Conservation (phyloP, 2,329 filamentous ascomycete genomes). For the Pseudogymnoascus verrucosus region DNA sequence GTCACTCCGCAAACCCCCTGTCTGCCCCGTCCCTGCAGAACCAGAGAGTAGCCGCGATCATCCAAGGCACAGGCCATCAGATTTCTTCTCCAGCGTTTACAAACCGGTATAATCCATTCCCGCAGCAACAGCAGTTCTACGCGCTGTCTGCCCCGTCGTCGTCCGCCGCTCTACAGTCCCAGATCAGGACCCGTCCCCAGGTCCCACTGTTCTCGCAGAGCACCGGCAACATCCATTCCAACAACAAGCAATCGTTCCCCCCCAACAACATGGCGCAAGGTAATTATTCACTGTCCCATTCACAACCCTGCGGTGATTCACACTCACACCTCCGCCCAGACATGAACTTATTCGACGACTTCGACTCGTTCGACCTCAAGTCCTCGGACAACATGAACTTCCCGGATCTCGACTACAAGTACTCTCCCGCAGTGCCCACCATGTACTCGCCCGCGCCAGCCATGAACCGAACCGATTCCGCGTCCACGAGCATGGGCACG, state of each 20-base stretch:
- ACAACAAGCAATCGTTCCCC: conserved; percentile 9
- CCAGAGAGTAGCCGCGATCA: conserved; percentile 50
- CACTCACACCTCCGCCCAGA: conserved; percentile 37
- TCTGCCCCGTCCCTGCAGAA: conserved; percentile 45
- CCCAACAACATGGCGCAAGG: conserved; percentile 47
- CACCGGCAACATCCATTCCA: conserved; percentile 35
- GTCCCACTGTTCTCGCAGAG: conserved; percentile 64
- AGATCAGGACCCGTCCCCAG: conserved; percentile 50
- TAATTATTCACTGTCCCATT: conserved; percentile 30
- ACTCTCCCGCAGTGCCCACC: conserved; percentile 30
- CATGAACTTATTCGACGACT: conserved; percentile 48
- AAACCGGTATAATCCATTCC: conserved; percentile 49
- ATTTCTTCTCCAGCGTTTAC: conserved; percentile 45
- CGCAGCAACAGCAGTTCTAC: conserved; percentile 52
- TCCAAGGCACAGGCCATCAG: conserved; percentile 49
- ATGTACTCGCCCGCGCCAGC: conserved; percentile 42
- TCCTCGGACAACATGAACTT: conserved; percentile 15
- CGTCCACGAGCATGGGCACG: conserved; percentile 54
- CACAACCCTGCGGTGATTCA: conserved; percentile 12
- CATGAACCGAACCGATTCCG: conserved; percentile 30
- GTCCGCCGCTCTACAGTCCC: conserved; percentile 47
- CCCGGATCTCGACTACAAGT: conserved; percentile 17
- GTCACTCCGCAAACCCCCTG: conserved; percentile 44
- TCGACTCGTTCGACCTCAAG: conserved; percentile 44
- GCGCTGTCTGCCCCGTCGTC: conserved; percentile 58